Percentiles rank a stretch among this genome's conserved stretches.
Evolutionary conservation across 106 monocot species (phyloP).

Genomic region (Dendrobium chrysotoxum): DNA sequence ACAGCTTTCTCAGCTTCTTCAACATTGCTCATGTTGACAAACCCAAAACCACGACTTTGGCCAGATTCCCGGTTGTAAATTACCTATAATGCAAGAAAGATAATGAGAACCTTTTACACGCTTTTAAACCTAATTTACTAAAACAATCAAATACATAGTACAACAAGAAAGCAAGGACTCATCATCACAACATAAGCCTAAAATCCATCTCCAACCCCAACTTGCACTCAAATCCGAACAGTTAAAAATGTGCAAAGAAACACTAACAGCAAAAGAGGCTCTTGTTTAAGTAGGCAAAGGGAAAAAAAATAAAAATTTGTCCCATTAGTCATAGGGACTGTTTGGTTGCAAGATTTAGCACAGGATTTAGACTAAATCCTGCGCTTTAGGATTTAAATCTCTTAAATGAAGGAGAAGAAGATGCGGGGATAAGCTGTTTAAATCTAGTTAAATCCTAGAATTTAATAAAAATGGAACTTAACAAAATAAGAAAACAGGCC

Average conservation of each 20-base stretch:
- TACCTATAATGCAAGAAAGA: constrained; percentile 32
- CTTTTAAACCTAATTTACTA: not conserved
- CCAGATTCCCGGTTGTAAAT: constrained; percentile 74
- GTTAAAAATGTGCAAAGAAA: not conserved
- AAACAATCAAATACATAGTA: not conserved
- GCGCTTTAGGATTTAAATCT: no score
- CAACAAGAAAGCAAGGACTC: not conserved
- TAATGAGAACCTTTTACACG: not conserved
- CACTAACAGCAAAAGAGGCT: not conserved
- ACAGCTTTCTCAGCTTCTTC: constrained; percentile 83
- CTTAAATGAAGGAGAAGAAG: no score
- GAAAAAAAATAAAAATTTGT: no score
- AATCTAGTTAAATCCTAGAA: no score
- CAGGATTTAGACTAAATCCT: no score
- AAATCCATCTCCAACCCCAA: not conserved
- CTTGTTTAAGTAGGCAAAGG: not conserved
- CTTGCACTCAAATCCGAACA: not conserved
- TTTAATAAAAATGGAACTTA: no score
- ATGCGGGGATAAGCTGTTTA: no score
- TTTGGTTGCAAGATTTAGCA: no score
- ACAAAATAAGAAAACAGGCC: no score
- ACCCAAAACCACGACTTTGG: constrained; percentile 87
- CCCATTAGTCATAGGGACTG: no score
- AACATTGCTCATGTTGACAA: constrained; percentile 75
- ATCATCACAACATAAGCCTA: not conserved